phyloP scores from a whole-genome alignment of 495 filamentous ascomycete genomes.

The Hyaloscypha finlandica region DNA sequence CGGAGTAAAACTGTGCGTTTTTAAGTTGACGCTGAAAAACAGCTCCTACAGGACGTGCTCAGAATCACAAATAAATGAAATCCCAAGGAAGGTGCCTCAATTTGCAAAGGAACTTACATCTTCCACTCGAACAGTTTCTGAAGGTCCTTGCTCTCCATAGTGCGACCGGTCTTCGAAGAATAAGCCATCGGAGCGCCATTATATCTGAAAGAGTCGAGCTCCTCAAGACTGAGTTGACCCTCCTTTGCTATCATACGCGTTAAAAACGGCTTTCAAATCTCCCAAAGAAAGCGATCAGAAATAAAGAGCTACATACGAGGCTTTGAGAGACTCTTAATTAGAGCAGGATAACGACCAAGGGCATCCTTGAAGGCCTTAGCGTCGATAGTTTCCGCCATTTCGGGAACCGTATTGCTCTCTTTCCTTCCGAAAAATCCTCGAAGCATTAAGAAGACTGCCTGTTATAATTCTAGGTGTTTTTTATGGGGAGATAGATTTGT shows the following conservation, averaged over 20 bases:
- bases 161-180: constrained; percentile 30
- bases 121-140: constrained; percentile 74
- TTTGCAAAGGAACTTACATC: constrained; percentile 52
- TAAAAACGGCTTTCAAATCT: background rate
- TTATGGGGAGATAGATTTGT: constrained; percentile 10
- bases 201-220: constrained; percentile 52
- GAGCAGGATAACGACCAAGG: constrained; percentile 26
- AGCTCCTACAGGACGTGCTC: background rate
- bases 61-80: background rate
- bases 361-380: constrained; percentile 29
- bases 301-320: constrained; percentile 17
- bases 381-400: constrained; percentile 29
- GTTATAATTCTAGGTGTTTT: background rate
- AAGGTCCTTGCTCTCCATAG: constrained; percentile 40
- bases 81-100: constrained; percentile 10
- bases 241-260: constrained; percentile 23
- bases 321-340: constrained; percentile 21
- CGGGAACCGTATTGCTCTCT: background rate
- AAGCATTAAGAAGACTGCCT: constrained; percentile 9
- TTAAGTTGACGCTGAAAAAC: constrained; percentile 1
- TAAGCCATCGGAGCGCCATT: constrained; percentile 43
- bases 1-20: constrained; percentile 2
- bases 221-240: constrained; percentile 37
- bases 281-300: background rate
- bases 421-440: constrained; percentile 19